Base-by-base conservation (phyloP, 192 early-diverging fungal species). In the Mortierella alpina region DNA sequence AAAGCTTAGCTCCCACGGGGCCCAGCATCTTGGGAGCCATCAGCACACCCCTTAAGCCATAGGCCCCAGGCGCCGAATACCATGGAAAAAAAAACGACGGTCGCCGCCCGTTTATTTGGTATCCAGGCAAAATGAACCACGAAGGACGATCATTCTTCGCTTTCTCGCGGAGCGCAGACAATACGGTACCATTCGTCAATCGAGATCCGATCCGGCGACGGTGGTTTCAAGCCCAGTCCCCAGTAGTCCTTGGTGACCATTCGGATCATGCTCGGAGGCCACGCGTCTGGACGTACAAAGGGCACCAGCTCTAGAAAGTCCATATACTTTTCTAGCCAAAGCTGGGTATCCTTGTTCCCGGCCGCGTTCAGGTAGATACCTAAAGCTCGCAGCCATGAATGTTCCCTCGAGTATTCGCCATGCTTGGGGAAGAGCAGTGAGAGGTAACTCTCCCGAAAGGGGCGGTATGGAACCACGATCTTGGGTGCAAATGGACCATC, bases 341-440 rank as follows among this genome's bases (percentile, higher is more conserved):
- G 18, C 13, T 60, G 69, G 0, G 75, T 79, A 1, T 65, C 64
- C n/a, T 11, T 40, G 49, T 79, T 79, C 7, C 75, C 75, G 0
- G 75, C 75, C 7, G 63, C 75, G 56, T 79, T 79, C n/a, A 67
- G 10, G 42, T 71, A 79, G 7, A 79, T 53, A 0, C 68, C 68
- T 8, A 79, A 42, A 0, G 75, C 75, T 8, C 75, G n/a, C n/a
- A 79, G 44, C 75, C 75, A 79, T 0, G 75, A 60, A 17, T 79
- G 46, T 31, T 60, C 57, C 1, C 46, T n/a, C 8, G 58, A 15
- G 45, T 62, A 60, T 11, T 39, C 56, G 5, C 75, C 75, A 62
- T 71, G 50, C 49, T 79, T 79, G 1, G 75, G 75, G 64, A 71
- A 71, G 40, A 79, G n/a, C n/a, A 79, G 63, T 17, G 45, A 49